Conservation (phyloP, 2,329 filamentous ascomycete genomes). For the Cladorrhinum sp. region DNA sequence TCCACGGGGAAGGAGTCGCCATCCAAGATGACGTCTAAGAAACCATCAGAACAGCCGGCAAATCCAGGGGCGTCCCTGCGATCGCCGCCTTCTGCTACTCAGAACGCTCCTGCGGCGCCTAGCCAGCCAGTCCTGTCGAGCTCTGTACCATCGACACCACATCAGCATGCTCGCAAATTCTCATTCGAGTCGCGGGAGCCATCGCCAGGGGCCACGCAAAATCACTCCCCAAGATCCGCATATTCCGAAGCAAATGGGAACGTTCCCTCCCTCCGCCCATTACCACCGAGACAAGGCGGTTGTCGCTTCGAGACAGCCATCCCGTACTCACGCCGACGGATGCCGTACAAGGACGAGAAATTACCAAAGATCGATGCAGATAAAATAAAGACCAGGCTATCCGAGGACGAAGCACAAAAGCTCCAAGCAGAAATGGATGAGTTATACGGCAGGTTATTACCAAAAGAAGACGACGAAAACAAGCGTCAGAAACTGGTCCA, state of each 20-base stretch:
- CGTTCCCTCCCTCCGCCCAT: conserved; percentile 64
- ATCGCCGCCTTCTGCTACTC: conserved; percentile 15
- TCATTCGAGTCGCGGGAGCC: conserved; percentile 74
- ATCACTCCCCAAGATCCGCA: conserved; percentile 83
- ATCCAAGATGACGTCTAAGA: conserved; percentile 45
- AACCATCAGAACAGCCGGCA: conserved; percentile 18
- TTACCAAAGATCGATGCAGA: conserved; percentile 69
- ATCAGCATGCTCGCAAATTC: conserved; percentile 81
- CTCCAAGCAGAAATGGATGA: conserved; percentile 80
- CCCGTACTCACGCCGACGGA: conserved; percentile 76
- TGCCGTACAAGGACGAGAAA: conserved; percentile 82
- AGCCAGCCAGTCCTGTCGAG: conserved; percentile 59
- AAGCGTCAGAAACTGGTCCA: conserved; percentile 73
- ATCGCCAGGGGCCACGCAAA: conserved; percentile 72
- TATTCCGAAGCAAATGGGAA: conserved; percentile 83
- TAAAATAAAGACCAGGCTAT: conserved; percentile 69
- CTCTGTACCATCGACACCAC: conserved; percentile 90
- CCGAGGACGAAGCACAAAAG: conserved; percentile 69
- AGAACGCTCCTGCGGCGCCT: conserved; percentile 29
- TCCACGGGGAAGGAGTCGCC: conserved; percentile 52
- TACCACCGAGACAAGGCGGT: conserved; percentile 56
- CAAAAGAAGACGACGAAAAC: conserved; percentile 73
- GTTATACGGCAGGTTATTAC: conserved; percentile 80
- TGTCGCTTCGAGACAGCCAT: conserved; percentile 90
- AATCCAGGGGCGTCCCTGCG: conserved; percentile 19